phyloP scores from a whole-genome alignment of 2,329 filamentous ascomycete species.

The Hypoxylon sp. region DNA sequence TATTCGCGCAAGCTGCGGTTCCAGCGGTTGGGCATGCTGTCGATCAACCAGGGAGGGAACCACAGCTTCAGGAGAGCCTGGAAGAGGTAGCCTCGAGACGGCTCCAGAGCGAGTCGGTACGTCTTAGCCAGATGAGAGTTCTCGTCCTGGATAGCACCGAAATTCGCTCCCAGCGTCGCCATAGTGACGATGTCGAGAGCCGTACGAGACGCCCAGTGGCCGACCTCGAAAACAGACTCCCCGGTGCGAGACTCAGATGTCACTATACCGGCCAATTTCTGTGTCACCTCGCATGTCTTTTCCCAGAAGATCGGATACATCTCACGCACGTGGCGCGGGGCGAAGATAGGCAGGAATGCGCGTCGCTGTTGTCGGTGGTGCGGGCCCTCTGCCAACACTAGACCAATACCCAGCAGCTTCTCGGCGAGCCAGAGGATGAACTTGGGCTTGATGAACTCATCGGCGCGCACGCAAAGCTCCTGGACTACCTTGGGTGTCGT shows the following conservation, averaged over 20 bases:
- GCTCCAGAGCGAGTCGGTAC: conserved; percentile 35
- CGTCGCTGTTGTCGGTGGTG: conserved; percentile 46
- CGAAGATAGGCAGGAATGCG: conserved; percentile 46
- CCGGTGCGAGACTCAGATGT: conserved; percentile 23
- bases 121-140: conserved; percentile 34
- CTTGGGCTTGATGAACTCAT: conserved; percentile 44
- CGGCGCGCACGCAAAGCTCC: conserved; percentile 31
- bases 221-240: conserved; percentile 28
- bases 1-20: conserved; percentile 23
- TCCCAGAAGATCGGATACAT: conserved; percentile 46
- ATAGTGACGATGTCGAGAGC: conserved; percentile 36
- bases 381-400: conserved; percentile 42
- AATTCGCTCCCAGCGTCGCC: conserved; percentile 34
- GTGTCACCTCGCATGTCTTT: conserved; percentile 41
- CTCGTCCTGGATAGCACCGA: conserved; percentile 32
- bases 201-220: conserved; percentile 30
- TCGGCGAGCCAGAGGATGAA: conserved; percentile 31
- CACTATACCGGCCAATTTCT: conserved; percentile 26
- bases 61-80: conserved; percentile 34
- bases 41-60: conserved; percentile 23
- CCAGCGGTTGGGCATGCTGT: conserved; percentile 24
- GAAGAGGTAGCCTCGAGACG: conserved; percentile 32
- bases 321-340: conserved; percentile 42
- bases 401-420: conserved; percentile 36
- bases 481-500: conserved; percentile 33